Evolutionary conservation across 2,329 filamentous ascomycete species (phyloP), one percentile per base, ranked within the genome.

Genomic region (Ceratocystis lukuohia): DNA sequence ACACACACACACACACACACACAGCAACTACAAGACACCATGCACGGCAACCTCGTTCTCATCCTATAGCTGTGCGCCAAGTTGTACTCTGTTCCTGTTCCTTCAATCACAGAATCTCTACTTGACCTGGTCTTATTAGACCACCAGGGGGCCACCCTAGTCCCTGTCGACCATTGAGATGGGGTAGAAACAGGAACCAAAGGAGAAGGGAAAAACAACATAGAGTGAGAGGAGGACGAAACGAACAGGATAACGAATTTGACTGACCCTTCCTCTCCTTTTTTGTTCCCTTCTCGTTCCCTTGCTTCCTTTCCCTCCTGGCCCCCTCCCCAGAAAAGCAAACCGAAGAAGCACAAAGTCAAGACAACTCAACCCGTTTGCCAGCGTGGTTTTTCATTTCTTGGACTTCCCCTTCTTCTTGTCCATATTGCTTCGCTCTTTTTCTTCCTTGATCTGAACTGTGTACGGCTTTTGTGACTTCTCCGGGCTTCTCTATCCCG

Each of bases 241-340:
- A 53, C 20, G 48, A 53, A 25, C 20, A 28, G 48, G 12, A 25
- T 20, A 53, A 15, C 20, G 48, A 53, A 53, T 53, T 25, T 25
- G 48, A 6, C 48, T 53, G 48, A 7, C 48, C 20, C 48, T 53
- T 53, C 20, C 48, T 53, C 59, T 45, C 59, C 59, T 62, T 62
- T 62, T 62, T 62, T 62, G 12, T 45, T 46, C 28, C 15, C 45
- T 44, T 61, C 46, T 22, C 6, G 7, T 20, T 50, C 6, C n/a
- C 30, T 41, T 37, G 12, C 20, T 3, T 44, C 37, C 10, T 53
- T 53, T 41, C 37, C 48, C 15, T 53, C 20, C 15, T 25, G 20
- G 20, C 48, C 20, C 15, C 20, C 6, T 53, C 20, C 48, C 48
- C 48, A 12, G 20, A 15, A 15, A 28, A 53, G 25, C 20, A 53